Evolutionary conservation across 139 green algal species (phyloP).

Genomic region (Tetradesmus obliquus): DNA sequence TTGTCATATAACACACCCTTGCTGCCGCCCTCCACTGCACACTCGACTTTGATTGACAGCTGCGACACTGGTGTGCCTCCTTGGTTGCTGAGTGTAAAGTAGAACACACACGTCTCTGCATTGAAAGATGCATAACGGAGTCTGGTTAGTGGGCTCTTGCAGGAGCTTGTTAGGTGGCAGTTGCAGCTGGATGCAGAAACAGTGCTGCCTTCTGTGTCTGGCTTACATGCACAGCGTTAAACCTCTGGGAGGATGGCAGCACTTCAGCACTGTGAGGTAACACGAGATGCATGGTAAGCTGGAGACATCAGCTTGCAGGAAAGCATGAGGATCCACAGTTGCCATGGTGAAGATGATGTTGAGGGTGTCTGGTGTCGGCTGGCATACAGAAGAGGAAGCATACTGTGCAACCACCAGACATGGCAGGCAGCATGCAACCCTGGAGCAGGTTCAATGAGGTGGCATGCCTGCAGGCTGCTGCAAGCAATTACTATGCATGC

Average conservation of each 20-base stretch:
- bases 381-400: too few relatives aligned
- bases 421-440: too few relatives aligned
- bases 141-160: background rate
- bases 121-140: background rate
- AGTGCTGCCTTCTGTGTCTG: background rate
- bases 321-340: too few relatives aligned
- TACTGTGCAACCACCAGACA: background rate
- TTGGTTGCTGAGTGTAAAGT: slow-evolving; percentile 37
- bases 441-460: background rate
- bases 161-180: background rate
- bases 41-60: slow-evolving; percentile 24
- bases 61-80: background rate
- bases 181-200: background rate
- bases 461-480: too few relatives aligned
- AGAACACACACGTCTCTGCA: slow-evolving; percentile 29
- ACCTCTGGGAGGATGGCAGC: too few relatives aligned
- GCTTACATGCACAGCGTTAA: too few relatives aligned
- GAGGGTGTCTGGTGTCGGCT: too few relatives aligned
- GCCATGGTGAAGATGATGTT: too few relatives aligned
- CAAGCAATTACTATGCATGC: too few relatives aligned
- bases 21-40: slow-evolving; percentile 31
- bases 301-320: too few relatives aligned
- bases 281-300: too few relatives aligned
- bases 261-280: too few relatives aligned
- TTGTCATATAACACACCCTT: slow-evolving; percentile 37